Base-by-base conservation (phyloP, 1,284 basidiomycete species). In the Kalmanozyma brasiliensis region DNA sequence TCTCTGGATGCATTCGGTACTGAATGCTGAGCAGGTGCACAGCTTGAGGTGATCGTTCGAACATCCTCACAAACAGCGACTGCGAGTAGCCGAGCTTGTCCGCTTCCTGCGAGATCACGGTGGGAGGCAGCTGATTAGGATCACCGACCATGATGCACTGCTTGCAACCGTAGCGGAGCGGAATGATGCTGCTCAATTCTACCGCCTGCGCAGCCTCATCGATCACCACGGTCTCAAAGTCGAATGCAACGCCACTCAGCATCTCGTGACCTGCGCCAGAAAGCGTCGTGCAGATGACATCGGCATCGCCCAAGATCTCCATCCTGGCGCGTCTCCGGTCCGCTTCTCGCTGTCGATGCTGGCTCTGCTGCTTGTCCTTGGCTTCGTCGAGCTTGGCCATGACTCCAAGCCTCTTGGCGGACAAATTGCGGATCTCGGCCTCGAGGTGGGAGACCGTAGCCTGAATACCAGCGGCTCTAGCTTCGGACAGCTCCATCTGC, bases 1-100 rank as follows among this genome's bases (percentile, higher is more conserved):
- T 98, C 59, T 91, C 89, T 1, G 96, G 95, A 82, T 99, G 94
- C 96, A 99, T 99, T 80, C 96, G 95, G 82, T 99, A 99, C 84
- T 98, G 96, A 43, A 98, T 98, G 73, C 92, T 94, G 62, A 99
- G 85, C 5, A 99, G 85, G 83, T 98, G 92, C 43, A 96, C 92
- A 23, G 90, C 88, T 11, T 91, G 87, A 3, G 89, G 89, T 29
- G 87, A 85, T 35, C 89, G 88, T 76, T 89, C 89, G 78, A 94
- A 92, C 68, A 99, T 86, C 35, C 96, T 89, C 40, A 98, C 93
- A 78, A 98, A 99, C 8, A 99, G 85, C 8, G 93, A 86, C 80
- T 94, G 91, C 70, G 94, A 91, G 79, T 98, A 99, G 22, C 87
- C 86, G 68, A 87, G 89, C 59, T 86, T 87, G 35, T 87, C 88